phyloP scores from a whole-genome alignment of 2,329 filamentous ascomycete species.

The Penicillium sp. region DNA sequence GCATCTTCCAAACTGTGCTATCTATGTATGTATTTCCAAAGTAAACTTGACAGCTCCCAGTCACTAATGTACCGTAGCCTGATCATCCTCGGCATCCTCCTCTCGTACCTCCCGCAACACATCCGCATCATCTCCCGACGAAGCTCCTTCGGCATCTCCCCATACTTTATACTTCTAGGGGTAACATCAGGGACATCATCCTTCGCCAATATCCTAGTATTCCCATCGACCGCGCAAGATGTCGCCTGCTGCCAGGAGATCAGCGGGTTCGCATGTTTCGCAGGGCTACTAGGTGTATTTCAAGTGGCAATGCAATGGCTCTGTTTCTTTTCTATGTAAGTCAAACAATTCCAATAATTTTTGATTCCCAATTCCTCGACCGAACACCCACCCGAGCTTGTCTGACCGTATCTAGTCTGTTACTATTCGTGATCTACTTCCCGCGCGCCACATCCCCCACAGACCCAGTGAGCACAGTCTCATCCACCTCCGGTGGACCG shows the following conservation, averaged over 20 bases:
- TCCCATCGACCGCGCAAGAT: conserved; percentile 78
- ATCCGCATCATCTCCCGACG: conserved; percentile 81
- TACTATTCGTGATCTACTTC: conserved; percentile 95
- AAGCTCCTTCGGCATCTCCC: conserved; percentile 91
- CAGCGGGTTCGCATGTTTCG: conserved; percentile 76
- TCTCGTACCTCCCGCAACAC: conserved; percentile 95
- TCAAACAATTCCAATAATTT: conserved; percentile 6
- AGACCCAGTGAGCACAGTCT: conserved; percentile 43
- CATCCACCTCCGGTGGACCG: conserved; percentile 49
- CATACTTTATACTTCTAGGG: conserved; percentile 92
- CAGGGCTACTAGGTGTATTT: conserved; percentile 80
- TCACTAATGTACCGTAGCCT: conserved; percentile 47
- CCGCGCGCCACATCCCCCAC: conserved; percentile 59
- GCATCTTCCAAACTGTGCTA: conserved; percentile 37
- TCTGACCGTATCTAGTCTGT: conserved; percentile 57
- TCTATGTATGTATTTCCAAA: conserved; percentile 16
- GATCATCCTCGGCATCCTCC: conserved; percentile 80
- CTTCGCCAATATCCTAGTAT: conserved; percentile 86
- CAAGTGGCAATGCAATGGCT: conserved; percentile 91
- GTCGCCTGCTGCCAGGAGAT: conserved; percentile 83
- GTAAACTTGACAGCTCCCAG: not conserved
- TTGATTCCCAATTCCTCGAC: not conserved
- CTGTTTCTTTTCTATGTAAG: conserved; percentile 88
- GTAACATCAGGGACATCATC: conserved; percentile 83
- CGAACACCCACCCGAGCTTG: not conserved